Evolutionary conservation across 148 eudicot species (phyloP).

Genomic region (Dianthus caryophyllus): DNA sequence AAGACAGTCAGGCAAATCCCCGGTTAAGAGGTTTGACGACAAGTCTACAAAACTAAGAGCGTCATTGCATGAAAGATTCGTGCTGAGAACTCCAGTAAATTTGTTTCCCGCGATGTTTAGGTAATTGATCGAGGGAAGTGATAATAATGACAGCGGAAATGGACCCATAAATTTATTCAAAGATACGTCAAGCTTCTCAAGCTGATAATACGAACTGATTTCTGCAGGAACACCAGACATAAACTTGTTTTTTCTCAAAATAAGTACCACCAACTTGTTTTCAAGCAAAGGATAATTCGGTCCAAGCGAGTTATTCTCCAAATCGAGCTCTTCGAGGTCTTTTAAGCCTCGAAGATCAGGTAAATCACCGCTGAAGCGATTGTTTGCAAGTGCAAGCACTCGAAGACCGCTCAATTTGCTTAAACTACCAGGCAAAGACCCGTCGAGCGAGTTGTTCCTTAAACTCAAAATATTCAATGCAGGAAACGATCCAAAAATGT

Average conservation of each 20-base stretch:
- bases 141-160: conserved; percentile 47
- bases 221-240: conserved; percentile 47
- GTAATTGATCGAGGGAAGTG: conserved; percentile 57
- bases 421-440: conserved; percentile 57
- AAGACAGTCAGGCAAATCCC: conserved; percentile 62
- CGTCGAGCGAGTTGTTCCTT: conserved; percentile 60
- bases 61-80: conserved; percentile 41
- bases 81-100: conserved; percentile 60
- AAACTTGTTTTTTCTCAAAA: conserved; percentile 60
- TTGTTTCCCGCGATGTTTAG: conserved; percentile 53
- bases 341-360: conserved; percentile 63
- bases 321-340: conserved; percentile 64
- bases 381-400: conserved; percentile 61
- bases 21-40: conserved; percentile 62
- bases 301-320: conserved; percentile 66
- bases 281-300: conserved; percentile 59
- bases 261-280: conserved; percentile 47
- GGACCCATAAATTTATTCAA: conserved; percentile 72
- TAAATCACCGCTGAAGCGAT: conserved; percentile 55
- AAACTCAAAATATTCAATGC: conserved; percentile 63
- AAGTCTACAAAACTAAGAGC: conserved; percentile 58
- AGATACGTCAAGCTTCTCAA: conserved; percentile 58
- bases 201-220: conserved; percentile 59
- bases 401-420: conserved; percentile 54
- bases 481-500: conserved; percentile 51